Conservation (phyloP, 2,329 filamentous ascomycete genomes). For the Trichoderma sp. region DNA sequence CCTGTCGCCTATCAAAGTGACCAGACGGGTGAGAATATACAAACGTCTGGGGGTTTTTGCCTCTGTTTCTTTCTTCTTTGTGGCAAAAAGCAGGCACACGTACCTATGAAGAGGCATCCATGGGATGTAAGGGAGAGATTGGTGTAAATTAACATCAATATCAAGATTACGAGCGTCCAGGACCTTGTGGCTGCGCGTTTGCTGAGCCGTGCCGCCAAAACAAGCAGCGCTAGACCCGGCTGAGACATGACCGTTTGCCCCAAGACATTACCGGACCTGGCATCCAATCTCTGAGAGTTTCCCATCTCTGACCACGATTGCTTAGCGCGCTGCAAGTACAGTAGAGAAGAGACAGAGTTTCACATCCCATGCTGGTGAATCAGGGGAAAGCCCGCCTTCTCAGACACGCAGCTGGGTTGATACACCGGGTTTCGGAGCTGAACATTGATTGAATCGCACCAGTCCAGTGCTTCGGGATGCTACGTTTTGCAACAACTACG, state of each 20-base stretch:
- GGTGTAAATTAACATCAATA: not conserved
- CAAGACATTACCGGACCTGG: not conserved
- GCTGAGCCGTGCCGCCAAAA: not conserved
- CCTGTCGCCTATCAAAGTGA: not conserved
- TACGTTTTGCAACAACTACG: not conserved
- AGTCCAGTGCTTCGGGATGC: not conserved
- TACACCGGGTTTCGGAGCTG: not conserved
- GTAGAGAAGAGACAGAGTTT: not conserved
- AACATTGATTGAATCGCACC: not conserved
- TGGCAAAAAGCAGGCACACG: not conserved
- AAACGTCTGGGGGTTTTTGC: not conserved
- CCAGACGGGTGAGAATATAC: not conserved
- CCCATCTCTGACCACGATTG: not conserved
- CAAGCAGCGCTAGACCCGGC: not conserved
- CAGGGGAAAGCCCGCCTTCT: slow-evolving; percentile 3
- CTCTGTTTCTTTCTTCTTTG: not conserved
- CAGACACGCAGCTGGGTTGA: not conserved
- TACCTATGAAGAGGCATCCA: not conserved
- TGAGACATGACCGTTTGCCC: slow-evolving; percentile 7
- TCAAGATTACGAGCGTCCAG: not conserved
- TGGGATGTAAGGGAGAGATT: not conserved
- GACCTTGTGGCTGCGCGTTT: slow-evolving; percentile 1
- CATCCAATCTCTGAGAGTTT: slow-evolving; percentile 7
- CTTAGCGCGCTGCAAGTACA: not conserved
- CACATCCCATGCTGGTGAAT: not conserved